Evolutionary conservation across 2,329 filamentous ascomycete species (phyloP).

Genomic region (Xenoacremonium recifei): DNA sequence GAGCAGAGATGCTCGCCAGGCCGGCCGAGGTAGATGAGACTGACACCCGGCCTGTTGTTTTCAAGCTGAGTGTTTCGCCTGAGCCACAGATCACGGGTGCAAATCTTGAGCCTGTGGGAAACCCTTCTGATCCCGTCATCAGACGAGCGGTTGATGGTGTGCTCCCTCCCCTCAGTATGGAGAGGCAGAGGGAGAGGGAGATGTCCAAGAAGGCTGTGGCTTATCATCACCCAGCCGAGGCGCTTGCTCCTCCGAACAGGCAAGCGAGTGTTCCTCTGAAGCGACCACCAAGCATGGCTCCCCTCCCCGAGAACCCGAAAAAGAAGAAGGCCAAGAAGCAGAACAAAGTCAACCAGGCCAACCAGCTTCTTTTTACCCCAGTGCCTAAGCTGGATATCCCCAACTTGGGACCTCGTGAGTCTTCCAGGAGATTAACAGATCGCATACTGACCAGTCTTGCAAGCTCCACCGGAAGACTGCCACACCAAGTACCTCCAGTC

Average conservation of each 20-base stretch:
- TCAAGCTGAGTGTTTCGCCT: slow-evolving; percentile 9
- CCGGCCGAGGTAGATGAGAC: slow-evolving; percentile 12
- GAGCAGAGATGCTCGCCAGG: slow-evolving; percentile 21
- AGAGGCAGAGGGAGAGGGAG: too few species aligned
- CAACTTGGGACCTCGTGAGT: neutral
- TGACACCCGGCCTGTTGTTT: neutral
- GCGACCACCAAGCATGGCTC: too few species aligned
- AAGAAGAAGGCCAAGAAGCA: neutral
- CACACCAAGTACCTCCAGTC: slow-evolving; percentile 16
- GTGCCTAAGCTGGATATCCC: neutral
- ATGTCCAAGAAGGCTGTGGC: too few species aligned
- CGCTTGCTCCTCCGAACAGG: too few species aligned
- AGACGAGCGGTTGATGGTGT: too few species aligned
- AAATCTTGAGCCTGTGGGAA: slow-evolving; percentile 16
- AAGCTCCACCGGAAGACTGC: slow-evolving; percentile 3
- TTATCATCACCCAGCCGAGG: too few species aligned
- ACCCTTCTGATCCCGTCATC: too few species aligned
- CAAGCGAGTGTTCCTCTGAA: too few species aligned
- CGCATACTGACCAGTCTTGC: too few species aligned
- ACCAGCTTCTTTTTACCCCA: neutral
- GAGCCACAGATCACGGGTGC: slow-evolving; percentile 13
- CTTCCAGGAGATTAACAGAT: too few species aligned
- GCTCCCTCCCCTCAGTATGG: too few species aligned
- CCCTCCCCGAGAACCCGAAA: neutral
- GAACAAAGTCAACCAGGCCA: neutral